phyloP scores from a whole-genome alignment of 2,329 filamentous ascomycete species.

The Diaporthe destruens region DNA sequence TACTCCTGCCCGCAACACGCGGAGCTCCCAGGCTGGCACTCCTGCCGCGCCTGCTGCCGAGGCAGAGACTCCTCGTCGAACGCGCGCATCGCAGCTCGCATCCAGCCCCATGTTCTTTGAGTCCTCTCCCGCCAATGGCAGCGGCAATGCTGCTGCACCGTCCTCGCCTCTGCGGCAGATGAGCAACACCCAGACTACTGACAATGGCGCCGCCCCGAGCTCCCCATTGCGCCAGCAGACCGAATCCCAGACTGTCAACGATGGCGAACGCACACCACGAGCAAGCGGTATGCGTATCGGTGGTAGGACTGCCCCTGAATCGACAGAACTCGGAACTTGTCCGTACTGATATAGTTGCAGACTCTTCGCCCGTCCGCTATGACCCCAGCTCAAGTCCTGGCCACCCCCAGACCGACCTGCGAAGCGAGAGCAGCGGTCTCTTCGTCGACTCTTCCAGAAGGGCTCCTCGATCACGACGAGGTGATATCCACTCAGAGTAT shows the following conservation, averaged over 20 bases:
- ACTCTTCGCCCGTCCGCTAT: conserved; percentile 93
- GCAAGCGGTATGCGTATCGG: conserved; percentile 71
- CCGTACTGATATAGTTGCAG: conserved; percentile 58
- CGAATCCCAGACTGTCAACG: conserved; percentile 66
- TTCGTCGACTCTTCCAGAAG: conserved; percentile 74
- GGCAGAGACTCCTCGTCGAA: conserved; percentile 50
- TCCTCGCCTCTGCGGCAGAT: conserved; percentile 70
- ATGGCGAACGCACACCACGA: conserved; percentile 77
- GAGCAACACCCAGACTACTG: conserved; percentile 68
- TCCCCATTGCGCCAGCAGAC: conserved; percentile 72
- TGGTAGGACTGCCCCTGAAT: conserved; percentile 63
- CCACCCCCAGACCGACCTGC: conserved; percentile 78
- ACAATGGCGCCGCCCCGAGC: conserved; percentile 60
- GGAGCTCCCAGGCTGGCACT: conserved; percentile 48
- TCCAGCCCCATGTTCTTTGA: conserved; percentile 88
- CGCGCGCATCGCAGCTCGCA: conserved; percentile 64
- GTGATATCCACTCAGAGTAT: conserved; percentile 88
- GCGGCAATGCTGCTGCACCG: conserved; percentile 54
- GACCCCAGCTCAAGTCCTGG: conserved; percentile 89
- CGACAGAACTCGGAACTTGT: background rate
- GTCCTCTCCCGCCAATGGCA: conserved; percentile 56
- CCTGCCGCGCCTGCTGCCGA: conserved; percentile 15
- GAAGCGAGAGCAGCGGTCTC: conserved; percentile 86
- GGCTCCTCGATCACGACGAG: conserved; percentile 69
- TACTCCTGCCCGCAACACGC: conserved; percentile 56